Percentiles rank a stretch among this genome's conserved stretches.
These are phyloP conservation scores for Pestalotiopsis sp. DNA, from an alignment of 2,329 filamentous ascomycete species.

Conservation along the genomic window DNA sequence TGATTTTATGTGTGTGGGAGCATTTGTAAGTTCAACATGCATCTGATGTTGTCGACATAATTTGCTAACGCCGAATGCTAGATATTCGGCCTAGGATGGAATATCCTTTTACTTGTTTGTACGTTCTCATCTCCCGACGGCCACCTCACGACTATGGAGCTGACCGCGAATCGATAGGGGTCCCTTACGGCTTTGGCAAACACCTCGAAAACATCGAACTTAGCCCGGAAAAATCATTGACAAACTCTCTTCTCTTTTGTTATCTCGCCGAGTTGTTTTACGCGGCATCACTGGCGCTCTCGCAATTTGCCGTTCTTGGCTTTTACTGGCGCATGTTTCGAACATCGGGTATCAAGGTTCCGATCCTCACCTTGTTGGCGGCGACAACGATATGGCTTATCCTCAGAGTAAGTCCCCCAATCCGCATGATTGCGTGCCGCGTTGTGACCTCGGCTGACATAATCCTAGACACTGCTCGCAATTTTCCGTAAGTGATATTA, in stretches of 20 bases:
- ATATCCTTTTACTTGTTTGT: background rate
- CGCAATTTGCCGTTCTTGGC: slow-evolving; percentile 10
- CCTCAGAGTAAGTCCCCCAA: slow-evolving; percentile 1
- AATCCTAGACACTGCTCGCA: background rate
- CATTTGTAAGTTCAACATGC: slow-evolving; percentile 2
- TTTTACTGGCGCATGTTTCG: slow-evolving; percentile 15
- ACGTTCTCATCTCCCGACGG: background rate
- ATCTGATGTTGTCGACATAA: background rate
- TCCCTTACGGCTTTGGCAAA: background rate
- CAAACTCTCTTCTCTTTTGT: slow-evolving; percentile 3
- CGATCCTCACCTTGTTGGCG: slow-evolving; percentile 6
- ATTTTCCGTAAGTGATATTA: slow-evolving; percentile 9
- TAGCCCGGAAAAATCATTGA: background rate
- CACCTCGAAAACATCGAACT: slow-evolving; percentile 2
- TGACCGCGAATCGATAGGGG: background rate
- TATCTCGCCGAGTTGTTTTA: slow-evolving; percentile 11
- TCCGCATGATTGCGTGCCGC: background rate
- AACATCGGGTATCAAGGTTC: slow-evolving; percentile 10
- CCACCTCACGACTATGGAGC: background rate
- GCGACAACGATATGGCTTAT: slow-evolving; percentile 7
- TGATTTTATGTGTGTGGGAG: slow-evolving; percentile 9
- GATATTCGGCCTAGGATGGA: slow-evolving; percentile 5
- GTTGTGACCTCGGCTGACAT: background rate
- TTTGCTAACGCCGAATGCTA: background rate
- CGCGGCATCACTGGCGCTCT: slow-evolving; percentile 7